Evolutionary conservation across 2,329 filamentous ascomycete genomes (phyloP), one percentile per base, ranked within the genome.

Genomic region (Thyridium curvatum): DNA sequence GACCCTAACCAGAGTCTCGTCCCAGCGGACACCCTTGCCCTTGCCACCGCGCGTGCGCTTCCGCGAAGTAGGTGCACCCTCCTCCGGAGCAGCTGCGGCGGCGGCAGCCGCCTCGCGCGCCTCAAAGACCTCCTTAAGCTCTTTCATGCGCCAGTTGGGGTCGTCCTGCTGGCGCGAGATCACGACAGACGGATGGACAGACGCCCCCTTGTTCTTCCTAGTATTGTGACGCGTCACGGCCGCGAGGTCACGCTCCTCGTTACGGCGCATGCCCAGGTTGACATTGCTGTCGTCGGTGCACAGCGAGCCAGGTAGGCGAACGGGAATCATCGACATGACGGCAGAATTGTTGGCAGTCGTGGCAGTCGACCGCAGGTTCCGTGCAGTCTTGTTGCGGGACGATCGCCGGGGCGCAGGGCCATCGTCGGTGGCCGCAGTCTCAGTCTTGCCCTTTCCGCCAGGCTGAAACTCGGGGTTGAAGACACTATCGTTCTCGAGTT

Each of bases 151-250:
- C 47, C 52, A 53, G 14, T 32, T 32, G 8, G 51, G 47, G 17
- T 58, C 54, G 36, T 56, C 48, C 3, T 49, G 46, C 34, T 56
- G 51, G 15, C 47, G 46, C 2, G 53, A 52, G 2, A 64, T 46
- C 1, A 61, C 49, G 1, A 54, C 37, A 13, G 47, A 44, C 0
- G 64, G 61, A 7, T 47, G 50, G 5, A 64, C 40, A 1, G 66
- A 56, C 14, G 48, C 54, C 4, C 49, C 60, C 51, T 68, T 69
- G 43, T 71, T 71, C 45, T 65, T 66, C 18, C 64, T 55, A 2
- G 67, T 71, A 43, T 71, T 71, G 37, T 58, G 52, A 4, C 60
- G 50, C 1, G 67, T 71, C 32, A 68, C 42, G 2, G 60, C 53
- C 0, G 63, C 64, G 8, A 69, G 46, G 34, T 69, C 62, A 47